Percentiles rank a stretch among this genome's conserved stretches.
These are phyloP conservation scores for Gynostemma pentaphyllum DNA, from an alignment of 306 rosid genomes.

Conservation along the genomic window DNA sequence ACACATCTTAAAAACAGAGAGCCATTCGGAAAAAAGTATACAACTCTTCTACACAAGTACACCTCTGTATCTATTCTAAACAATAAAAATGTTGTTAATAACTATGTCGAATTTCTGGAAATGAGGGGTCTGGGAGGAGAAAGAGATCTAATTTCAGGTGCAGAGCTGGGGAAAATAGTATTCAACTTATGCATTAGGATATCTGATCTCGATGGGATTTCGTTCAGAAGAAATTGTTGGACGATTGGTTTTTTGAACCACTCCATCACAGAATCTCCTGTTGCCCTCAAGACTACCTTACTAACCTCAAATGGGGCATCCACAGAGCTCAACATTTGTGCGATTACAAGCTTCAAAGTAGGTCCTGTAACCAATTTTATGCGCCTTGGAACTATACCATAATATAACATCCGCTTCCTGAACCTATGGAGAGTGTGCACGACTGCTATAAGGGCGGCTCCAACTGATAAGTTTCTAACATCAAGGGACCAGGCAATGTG, in stretches of 20 bases:
- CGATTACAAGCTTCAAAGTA: slow-evolving; percentile 75
- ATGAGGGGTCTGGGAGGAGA: slow-evolving; percentile 73
- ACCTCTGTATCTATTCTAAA: background rate
- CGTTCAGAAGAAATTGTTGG: slow-evolving; percentile 90
- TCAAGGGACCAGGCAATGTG: slow-evolving; percentile 98
- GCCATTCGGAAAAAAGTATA: too few species aligned
- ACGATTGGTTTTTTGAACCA: slow-evolving; percentile 97
- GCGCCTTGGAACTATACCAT: slow-evolving; percentile 77
- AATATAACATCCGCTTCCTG: slow-evolving; percentile 91
- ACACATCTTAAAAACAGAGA: background rate
- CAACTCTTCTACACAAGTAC: too few species aligned
- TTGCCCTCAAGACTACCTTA: slow-evolving; percentile 87
- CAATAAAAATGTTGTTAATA: background rate
- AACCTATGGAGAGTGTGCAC: slow-evolving; percentile 93
- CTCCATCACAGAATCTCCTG: slow-evolving; percentile 90
- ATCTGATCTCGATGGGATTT: slow-evolving; percentile 75
- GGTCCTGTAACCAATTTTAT: slow-evolving; percentile 88
- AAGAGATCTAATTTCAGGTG: slow-evolving; percentile 79
- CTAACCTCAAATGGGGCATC: slow-evolving; percentile 96
- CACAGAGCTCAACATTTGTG: slow-evolving; percentile 74
- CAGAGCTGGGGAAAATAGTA: slow-evolving; percentile 86
- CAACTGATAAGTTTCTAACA: slow-evolving; percentile 86
- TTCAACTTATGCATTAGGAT: slow-evolving; percentile 86
- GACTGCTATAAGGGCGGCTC: slow-evolving; percentile 79
- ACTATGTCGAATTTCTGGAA: slow-evolving; percentile 35